Evolutionary conservation across 202 grass and related monocot genomes (phyloP).

Genomic region (Panicum hallii): DNA sequence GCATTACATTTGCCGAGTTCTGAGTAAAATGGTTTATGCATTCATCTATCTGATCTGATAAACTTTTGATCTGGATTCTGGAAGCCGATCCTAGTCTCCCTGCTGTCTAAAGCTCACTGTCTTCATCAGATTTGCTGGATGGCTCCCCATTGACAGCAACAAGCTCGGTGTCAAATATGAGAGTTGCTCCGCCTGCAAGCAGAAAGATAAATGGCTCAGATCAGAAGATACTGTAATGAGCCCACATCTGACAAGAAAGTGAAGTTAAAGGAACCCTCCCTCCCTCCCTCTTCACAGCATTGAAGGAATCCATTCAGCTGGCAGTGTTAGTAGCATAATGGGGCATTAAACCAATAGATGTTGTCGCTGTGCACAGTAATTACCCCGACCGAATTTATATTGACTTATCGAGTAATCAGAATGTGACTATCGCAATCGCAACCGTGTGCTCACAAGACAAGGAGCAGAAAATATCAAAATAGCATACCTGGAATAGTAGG

Average conservation of each 20-base stretch:
- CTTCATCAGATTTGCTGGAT: constrained; percentile 43
- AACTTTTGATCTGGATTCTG: constrained; percentile 15
- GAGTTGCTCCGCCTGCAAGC: constrained; percentile 81
- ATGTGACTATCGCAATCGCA: neutral
- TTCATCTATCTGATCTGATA: constrained; percentile 34
- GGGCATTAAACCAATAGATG: too few relatives aligned
- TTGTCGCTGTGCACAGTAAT: too few relatives aligned
- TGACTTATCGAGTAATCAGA: neutral
- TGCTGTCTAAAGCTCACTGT: constrained; percentile 65
- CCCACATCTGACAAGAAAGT: neutral
- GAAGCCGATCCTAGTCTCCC: neutral
- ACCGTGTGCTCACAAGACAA: neutral
- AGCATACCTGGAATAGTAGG: constrained; percentile 83
- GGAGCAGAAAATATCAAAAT: neutral
- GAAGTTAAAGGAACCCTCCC: neutral
- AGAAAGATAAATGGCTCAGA: neutral
- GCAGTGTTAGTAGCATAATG: neutral
- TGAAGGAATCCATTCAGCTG: neutral
- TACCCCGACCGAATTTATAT: neutral
- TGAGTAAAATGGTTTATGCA: neutral
- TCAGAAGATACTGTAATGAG: constrained; percentile 17
- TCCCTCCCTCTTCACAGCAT: neutral
- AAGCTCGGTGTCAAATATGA: constrained; percentile 95
- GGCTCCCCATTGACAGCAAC: constrained; percentile 86
- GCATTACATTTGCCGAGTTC: neutral